These are phyloP conservation scores for Aspergillus clavatus DNA, from an alignment of 2,329 filamentous ascomycete species.

Conservation along the genomic window DNA sequence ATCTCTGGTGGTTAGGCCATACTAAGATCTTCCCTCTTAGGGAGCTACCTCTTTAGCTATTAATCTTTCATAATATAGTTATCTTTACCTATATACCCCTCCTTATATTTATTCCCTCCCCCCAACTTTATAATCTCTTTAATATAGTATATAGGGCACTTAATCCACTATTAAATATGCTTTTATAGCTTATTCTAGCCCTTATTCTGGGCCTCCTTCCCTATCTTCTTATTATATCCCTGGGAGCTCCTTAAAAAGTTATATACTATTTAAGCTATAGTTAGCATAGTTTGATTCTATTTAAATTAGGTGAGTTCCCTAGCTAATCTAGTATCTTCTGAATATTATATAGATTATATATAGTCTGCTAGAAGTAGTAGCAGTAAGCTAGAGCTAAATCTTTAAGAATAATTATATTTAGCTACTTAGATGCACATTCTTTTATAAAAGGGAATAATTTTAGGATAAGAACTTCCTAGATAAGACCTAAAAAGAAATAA, in stretches of 20 bases:
- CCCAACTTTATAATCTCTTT: conserved; percentile 5
- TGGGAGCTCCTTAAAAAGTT: conserved; percentile 3
- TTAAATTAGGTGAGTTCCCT: conserved; percentile 11
- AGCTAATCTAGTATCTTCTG: not conserved
- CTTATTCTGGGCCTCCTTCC: conserved; percentile 2
- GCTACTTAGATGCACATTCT: no score
- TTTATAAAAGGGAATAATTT: no score
- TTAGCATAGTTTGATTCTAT: conserved; percentile 5
- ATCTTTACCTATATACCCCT: not conserved
- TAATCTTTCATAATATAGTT: no score
- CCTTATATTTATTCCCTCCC: not conserved
- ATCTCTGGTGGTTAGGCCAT: no score
- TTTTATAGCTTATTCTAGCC: conserved; percentile 8
- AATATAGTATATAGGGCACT: conserved; percentile 11
- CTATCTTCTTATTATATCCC: not conserved
- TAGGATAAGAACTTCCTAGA: no score
- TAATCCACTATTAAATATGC: conserved; percentile 15
- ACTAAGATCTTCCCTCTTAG: no score
- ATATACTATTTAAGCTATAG: conserved; percentile 10
- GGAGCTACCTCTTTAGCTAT: no score
- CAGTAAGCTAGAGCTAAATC: no score
- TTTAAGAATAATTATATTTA: no score
- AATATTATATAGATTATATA: not conserved
- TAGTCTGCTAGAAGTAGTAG: not conserved
- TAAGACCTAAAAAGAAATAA: no score